Conservation (phyloP, 345 rosid species). For the Populus pruinosa region DNA sequence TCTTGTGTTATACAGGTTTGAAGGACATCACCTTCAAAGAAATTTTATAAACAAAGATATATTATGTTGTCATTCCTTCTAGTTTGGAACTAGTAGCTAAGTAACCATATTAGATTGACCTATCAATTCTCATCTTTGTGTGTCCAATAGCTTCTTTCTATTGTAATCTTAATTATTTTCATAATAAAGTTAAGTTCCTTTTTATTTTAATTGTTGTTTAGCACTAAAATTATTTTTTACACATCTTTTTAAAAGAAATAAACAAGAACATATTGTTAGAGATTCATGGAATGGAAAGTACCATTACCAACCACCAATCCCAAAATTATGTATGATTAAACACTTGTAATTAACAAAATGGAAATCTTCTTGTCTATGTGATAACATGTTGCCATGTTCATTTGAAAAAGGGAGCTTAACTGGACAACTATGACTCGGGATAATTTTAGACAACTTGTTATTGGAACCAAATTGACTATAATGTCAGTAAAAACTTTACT, state of each 20-base stretch:
- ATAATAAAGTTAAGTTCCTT: not conserved
- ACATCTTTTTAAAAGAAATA: not conserved
- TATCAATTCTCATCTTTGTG: not conserved
- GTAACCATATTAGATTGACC: not conserved
- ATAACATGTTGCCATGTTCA: slow-evolving; percentile 24
- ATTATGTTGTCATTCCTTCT: not conserved
- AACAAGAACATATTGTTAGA: slow-evolving; percentile 3
- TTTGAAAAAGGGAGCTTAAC: slow-evolving; percentile 2
- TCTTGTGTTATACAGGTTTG: too few species aligned
- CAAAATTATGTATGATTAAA: not conserved
- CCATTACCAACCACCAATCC: not conserved
- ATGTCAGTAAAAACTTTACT: slow-evolving; percentile 25
- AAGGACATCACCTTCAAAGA: too few species aligned
- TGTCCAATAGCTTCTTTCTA: not conserved
- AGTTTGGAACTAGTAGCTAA: not conserved
- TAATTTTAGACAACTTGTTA: slow-evolving; percentile 16
- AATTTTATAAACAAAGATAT: too few species aligned
- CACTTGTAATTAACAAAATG: not conserved
- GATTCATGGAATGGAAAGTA: not conserved
- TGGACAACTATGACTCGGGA: slow-evolving; percentile 5
- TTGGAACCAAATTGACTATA: slow-evolving; percentile 15
- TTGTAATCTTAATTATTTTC: not conserved
- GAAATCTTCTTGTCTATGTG: not conserved
- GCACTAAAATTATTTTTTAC: slow-evolving; percentile 6
- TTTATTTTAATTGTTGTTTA: not conserved